Percentiles rank a stretch among this genome's conserved stretches.
phyloP scores from a whole-genome alignment of 1,284 basidiomycete species.

The Pseudomicrostroma phylloplanum region DNA sequence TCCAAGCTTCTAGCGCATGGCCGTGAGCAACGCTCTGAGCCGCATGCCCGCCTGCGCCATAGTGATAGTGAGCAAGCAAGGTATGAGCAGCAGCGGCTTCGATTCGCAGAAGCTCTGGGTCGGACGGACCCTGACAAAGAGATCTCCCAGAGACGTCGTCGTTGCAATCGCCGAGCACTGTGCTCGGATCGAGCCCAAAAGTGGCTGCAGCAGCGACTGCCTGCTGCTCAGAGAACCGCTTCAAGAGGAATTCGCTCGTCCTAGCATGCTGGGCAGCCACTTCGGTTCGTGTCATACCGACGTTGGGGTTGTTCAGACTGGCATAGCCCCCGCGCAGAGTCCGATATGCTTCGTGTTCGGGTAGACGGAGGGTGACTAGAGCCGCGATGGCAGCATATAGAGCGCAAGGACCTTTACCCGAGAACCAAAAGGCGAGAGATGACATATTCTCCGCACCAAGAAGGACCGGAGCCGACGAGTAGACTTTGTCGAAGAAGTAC shows the following conservation, averaged over 20 bases:
- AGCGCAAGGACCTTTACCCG: slow-evolving; percentile 36
- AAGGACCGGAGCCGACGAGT: slow-evolving; percentile 36
- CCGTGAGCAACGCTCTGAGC: slow-evolving; percentile 25
- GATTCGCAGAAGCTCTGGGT: slow-evolving; percentile 32
- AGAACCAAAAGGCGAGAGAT: slow-evolving; percentile 38
- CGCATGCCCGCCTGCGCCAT: slow-evolving; percentile 23
- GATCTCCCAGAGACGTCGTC: slow-evolving; percentile 16
- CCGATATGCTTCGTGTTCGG: slow-evolving; percentile 26
- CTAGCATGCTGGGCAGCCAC: slow-evolving; percentile 36
- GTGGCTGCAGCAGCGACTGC: slow-evolving; percentile 1
- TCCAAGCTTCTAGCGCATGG: slow-evolving; percentile 37
- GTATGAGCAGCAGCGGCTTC: slow-evolving; percentile 38
- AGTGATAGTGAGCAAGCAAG: slow-evolving; percentile 36
- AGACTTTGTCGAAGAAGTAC: slow-evolving; percentile 40
- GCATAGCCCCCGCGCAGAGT: slow-evolving; percentile 29
- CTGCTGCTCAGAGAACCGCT: slow-evolving; percentile 4
- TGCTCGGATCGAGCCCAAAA: slow-evolving; percentile 21
- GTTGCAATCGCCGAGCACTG: slow-evolving; percentile 10
- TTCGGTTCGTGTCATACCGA: slow-evolving; percentile 22
- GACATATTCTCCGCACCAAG: slow-evolving; percentile 35
- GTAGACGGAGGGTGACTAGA: slow-evolving; percentile 30
- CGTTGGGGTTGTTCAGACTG: background rate
- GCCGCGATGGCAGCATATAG: slow-evolving; percentile 35
- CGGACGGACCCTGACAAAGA: slow-evolving; percentile 15
- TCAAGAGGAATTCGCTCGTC: slow-evolving; percentile 30